These are phyloP conservation scores for Vigna unguiculata DNA, from an alignment of 306 rosid genomes.

Conservation along the genomic window DNA sequence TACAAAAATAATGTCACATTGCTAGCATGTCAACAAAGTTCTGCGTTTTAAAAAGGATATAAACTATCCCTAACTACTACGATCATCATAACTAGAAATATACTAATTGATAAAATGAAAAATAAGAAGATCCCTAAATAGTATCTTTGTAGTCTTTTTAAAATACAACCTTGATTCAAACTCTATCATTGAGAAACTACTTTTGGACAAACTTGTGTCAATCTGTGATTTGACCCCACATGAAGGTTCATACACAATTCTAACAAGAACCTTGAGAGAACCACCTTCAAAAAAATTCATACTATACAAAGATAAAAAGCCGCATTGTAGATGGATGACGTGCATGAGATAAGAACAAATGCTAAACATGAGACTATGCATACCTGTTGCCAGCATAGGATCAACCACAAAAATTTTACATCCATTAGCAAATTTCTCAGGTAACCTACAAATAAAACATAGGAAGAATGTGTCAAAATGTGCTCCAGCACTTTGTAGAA, in stretches of 20 bases:
- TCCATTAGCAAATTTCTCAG: slow-evolving; percentile 74
- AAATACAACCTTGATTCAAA: too few species aligned
- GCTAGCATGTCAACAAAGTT: too few species aligned
- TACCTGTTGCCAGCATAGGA: slow-evolving; percentile 98
- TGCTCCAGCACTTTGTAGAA: slow-evolving; percentile 20
- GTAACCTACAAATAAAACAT: slow-evolving; percentile 63
- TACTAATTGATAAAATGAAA: too few species aligned
- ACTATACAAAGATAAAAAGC: neutral
- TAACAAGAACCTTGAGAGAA: neutral
- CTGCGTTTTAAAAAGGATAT: too few species aligned
- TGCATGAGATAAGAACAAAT: slow-evolving; percentile 20
- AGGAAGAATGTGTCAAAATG: slow-evolving; percentile 7
- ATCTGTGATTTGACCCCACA: neutral
- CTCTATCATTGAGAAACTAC: neutral
- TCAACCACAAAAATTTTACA: slow-evolving; percentile 84
- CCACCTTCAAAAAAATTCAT: neutral
- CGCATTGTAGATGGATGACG: slow-evolving; percentile 8
- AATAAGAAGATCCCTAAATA: neutral
- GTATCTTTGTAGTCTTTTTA: neutral
- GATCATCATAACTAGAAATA: neutral
- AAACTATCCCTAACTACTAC: neutral
- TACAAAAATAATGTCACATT: too few species aligned
- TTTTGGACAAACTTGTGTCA: neutral
- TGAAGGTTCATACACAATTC: neutral
- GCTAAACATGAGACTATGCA: slow-evolving; percentile 32